phyloP scores from a whole-genome alignment of 352 stramenopile genomes.

The Pythium pyrilobum region DNA sequence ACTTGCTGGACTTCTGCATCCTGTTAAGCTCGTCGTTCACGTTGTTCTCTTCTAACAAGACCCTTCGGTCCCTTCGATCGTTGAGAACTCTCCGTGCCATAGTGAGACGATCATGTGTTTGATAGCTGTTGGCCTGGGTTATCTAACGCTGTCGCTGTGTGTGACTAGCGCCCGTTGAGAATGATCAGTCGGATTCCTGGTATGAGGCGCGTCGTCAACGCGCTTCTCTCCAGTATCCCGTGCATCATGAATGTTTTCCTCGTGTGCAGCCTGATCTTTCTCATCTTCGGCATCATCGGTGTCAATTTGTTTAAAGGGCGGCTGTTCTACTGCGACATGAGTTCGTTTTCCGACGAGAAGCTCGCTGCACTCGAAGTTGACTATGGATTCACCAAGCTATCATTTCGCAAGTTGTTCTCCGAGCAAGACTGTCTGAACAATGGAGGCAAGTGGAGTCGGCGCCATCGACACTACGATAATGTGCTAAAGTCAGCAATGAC shows the following conservation, averaged over 20 bases:
- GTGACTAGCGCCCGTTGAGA: slow-evolving; percentile 37
- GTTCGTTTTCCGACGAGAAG: slow-evolving; percentile 22
- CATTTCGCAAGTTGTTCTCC: slow-evolving; percentile 40
- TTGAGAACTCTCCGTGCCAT: slow-evolving; percentile 63
- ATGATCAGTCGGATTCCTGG: slow-evolving; percentile 62
- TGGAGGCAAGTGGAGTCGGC: slow-evolving; percentile 25
- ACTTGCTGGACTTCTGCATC: slow-evolving; percentile 69
- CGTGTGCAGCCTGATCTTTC: slow-evolving; percentile 86
- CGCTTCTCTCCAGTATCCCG: slow-evolving; percentile 65
- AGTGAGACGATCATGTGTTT: slow-evolving; percentile 7
- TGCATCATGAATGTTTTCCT: slow-evolving; percentile 73
- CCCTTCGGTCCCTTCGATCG: slow-evolving; percentile 44
- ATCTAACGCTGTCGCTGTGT: background rate
- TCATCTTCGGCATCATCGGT: slow-evolving; percentile 77
- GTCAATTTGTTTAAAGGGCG: slow-evolving; percentile 83
- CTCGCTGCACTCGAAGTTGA: slow-evolving; percentile 19
- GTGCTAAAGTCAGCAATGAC: slow-evolving; percentile 46
- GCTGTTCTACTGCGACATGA: slow-evolving; percentile 64
- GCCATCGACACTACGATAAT: slow-evolving; percentile 59
- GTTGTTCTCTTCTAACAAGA: slow-evolving; percentile 36
- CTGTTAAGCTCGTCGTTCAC: slow-evolving; percentile 43
- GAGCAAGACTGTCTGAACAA: slow-evolving; percentile 25
- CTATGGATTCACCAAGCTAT: slow-evolving; percentile 34
- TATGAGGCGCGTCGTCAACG: slow-evolving; percentile 76
- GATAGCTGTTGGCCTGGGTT: background rate